Evolutionary conservation across 805 yeast genomes (phyloP).

Genomic region (Saturnispora diversa): DNA sequence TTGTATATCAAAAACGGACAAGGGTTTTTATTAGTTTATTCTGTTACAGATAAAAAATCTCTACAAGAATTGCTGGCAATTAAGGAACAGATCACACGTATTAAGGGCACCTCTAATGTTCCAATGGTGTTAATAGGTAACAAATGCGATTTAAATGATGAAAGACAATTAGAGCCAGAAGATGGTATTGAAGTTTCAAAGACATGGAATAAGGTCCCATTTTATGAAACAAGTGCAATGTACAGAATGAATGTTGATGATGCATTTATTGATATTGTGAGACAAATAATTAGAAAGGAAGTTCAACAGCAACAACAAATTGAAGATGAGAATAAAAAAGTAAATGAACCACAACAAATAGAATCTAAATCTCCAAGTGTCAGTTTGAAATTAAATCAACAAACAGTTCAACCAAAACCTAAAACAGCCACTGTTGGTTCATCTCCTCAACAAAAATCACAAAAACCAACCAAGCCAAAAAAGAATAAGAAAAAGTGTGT

Average conservation of each 20-base stretch:
- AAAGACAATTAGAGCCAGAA: slow-evolving; percentile 67
- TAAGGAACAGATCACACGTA: slow-evolving; percentile 75
- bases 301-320: slow-evolving; percentile 21
- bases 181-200: slow-evolving; percentile 80
- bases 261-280: slow-evolving; percentile 78
- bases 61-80: slow-evolving; percentile 70
- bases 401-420: background rate
- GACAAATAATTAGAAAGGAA: slow-evolving; percentile 81
- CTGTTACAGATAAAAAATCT: slow-evolving; percentile 56
- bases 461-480: slow-evolving; percentile 1
- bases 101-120: slow-evolving; percentile 66
- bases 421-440: background rate
- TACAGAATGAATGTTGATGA: slow-evolving; percentile 83
- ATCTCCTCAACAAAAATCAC: background rate
- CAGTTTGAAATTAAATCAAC: background rate
- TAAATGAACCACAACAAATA: background rate
- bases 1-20: slow-evolving; percentile 79
- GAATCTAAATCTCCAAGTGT: slow-evolving; percentile 5
- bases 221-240: slow-evolving; percentile 92
- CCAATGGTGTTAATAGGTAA: slow-evolving; percentile 91
- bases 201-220: slow-evolving; percentile 84
- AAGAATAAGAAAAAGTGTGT: slow-evolving; percentile 10
- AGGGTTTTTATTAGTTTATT: slow-evolving; percentile 54
- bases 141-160: slow-evolving; percentile 75
- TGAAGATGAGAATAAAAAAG: slow-evolving; percentile 1